Conservation (phyloP, 257 asterid genomes). For the Jacaranda copaia region DNA sequence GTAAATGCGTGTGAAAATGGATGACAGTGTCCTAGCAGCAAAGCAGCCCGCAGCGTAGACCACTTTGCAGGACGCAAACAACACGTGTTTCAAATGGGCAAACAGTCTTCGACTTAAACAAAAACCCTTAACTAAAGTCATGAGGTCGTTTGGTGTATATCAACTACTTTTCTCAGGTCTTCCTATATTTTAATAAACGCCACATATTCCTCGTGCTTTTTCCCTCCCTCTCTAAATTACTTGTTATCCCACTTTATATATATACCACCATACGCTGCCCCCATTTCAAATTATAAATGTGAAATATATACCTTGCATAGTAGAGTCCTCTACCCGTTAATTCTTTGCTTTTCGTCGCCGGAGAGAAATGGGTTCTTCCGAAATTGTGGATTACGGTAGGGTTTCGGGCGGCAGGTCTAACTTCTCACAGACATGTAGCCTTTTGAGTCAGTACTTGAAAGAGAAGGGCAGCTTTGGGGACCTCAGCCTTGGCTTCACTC, state of each 20-base stretch:
- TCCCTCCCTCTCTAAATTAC: not conserved
- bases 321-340: not conserved
- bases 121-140: not conserved
- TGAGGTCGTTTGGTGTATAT: slow-evolving; percentile 16
- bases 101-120: not conserved
- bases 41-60: slow-evolving; percentile 38
- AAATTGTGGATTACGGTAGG: slow-evolving; percentile 60
- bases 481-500: slow-evolving; percentile 63
- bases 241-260: slow-evolving; percentile 17
- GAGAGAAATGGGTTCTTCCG: slow-evolving; percentile 55
- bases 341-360: not conserved
- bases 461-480: slow-evolving; percentile 76
- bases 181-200: slow-evolving; percentile 18
- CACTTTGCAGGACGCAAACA: slow-evolving; percentile 34
- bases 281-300: slow-evolving; percentile 24
- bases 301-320: not conserved
- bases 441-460: slow-evolving; percentile 76
- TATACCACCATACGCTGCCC: slow-evolving; percentile 25
- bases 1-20: slow-evolving; percentile 31
- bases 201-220: slow-evolving; percentile 73
- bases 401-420: slow-evolving; percentile 58
- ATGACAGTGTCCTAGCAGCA: not conserved
- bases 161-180: slow-evolving; percentile 1
- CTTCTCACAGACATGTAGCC: slow-evolving; percentile 76
- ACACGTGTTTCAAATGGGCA: slow-evolving; percentile 59